Evolutionary conservation across 371 early-diverging fungal species (phyloP).

Genomic region (Neoconidiobolus thromboides): DNA sequence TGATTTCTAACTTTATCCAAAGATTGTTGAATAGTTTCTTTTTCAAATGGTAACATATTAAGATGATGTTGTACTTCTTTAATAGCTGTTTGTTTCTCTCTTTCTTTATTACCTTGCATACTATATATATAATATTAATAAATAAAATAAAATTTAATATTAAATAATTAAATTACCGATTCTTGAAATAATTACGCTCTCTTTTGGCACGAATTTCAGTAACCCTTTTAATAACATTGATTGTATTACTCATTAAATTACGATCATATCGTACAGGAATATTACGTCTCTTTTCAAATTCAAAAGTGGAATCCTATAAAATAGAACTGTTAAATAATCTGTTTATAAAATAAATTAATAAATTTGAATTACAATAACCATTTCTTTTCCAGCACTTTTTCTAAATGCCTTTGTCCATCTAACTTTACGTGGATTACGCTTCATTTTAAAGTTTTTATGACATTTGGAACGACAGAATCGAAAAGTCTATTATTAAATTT

Average conservation of each 20-base stretch:
- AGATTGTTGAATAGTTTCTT: slow-evolving; percentile 29
- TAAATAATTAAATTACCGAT: slow-evolving; percentile 17
- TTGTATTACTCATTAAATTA: slow-evolving; percentile 79
- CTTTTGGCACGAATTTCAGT: slow-evolving; percentile 79
- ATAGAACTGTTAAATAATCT: not conserved
- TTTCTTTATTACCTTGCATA: slow-evolving; percentile 62
- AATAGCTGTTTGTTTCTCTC: slow-evolving; percentile 50
- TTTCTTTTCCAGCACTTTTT: slow-evolving; percentile 92
- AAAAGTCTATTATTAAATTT: slow-evolving; percentile 39
- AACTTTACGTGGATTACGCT: slow-evolving; percentile 98
- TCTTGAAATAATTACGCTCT: slow-evolving; percentile 76
- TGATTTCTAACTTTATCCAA: slow-evolving; percentile 25
- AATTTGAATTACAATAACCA: slow-evolving; percentile 69
- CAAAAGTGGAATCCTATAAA: slow-evolving; percentile 75
- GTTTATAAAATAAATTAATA: not conserved
- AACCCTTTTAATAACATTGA: slow-evolving; percentile 93
- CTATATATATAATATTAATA: not conserved
- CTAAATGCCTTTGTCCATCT: slow-evolving; percentile 99
- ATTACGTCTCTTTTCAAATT: slow-evolving; percentile 95
- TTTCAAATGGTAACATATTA: slow-evolving; percentile 54
- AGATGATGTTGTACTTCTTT: slow-evolving; percentile 63
- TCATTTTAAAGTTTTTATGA: slow-evolving; percentile 98
- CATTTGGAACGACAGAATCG: slow-evolving; percentile 98
- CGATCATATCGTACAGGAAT: slow-evolving; percentile 93
- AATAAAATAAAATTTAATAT: not conserved